A percentile compares a stretch with the other conserved stretches of the same genome.
Conservation (phyloP, 1,284 basidiomycete species). For the Rhodotorula sp. region DNA sequence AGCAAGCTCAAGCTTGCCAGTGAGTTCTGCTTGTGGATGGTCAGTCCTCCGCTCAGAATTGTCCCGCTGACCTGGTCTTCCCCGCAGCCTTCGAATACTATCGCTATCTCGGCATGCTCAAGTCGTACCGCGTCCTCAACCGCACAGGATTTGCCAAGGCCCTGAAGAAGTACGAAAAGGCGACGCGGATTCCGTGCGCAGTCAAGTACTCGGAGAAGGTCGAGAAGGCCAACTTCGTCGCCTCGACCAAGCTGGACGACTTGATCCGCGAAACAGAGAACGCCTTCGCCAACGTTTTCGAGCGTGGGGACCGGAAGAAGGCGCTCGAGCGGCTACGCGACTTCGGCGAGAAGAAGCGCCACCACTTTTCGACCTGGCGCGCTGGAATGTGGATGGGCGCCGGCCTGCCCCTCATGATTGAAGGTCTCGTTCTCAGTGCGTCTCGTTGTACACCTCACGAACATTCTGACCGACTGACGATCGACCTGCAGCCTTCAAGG, state of each 20-base stretch:
- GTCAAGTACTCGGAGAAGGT: constrained; percentile 75
- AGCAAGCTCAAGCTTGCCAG: constrained; percentile 40
- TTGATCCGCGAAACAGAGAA: constrained; percentile 39
- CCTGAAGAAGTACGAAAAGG: constrained; percentile 79
- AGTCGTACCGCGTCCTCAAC: constrained; percentile 38
- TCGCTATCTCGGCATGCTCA: constrained; percentile 39
- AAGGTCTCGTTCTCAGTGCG: constrained; percentile 62
- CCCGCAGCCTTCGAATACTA: constrained; percentile 39
- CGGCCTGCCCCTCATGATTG: constrained; percentile 69
- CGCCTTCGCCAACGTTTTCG: constrained; percentile 37
- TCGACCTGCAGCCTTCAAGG: constrained; percentile 54
- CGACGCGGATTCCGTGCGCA: constrained; percentile 53
- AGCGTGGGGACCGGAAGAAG: constrained; percentile 76
- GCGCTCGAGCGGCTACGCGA: constrained; percentile 53
- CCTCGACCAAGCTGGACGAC: constrained; percentile 38
- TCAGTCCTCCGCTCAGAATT: no score
- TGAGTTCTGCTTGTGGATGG: neutral
- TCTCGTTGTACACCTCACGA: neutral
- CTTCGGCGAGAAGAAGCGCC: constrained; percentile 28
- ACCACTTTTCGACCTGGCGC: constrained; percentile 38
- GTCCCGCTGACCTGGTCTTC: neutral
- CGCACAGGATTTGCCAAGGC: constrained; percentile 36
- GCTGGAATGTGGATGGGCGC: constrained; percentile 71
- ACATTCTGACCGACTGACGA: no score
- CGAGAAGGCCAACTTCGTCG: constrained; percentile 51